phyloP scores from a whole-genome alignment of 2,329 filamentous ascomycete species.

The Fusarium sororula region DNA sequence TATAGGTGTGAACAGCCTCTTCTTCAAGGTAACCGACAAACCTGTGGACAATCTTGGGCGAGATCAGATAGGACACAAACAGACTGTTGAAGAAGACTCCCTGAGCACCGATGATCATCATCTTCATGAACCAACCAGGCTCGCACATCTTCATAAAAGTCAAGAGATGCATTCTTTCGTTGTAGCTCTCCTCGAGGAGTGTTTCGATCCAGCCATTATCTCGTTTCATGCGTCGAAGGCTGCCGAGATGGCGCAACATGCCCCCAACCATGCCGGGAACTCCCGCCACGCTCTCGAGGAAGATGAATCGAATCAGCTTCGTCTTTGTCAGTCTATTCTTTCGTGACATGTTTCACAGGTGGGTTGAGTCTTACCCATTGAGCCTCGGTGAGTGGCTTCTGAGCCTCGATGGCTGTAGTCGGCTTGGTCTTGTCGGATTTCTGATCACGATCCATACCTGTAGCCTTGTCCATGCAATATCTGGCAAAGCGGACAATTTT shows the following conservation, averaged over 20 bases:
- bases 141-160: slow-evolving; percentile 90
- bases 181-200: slow-evolving; percentile 87
- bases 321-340: slow-evolving; percentile 17
- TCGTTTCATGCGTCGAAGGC: slow-evolving; percentile 83
- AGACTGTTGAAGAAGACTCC: slow-evolving; percentile 97
- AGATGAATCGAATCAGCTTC: slow-evolving; percentile 82
- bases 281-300: slow-evolving; percentile 92
- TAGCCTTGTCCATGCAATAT: slow-evolving; percentile 82
- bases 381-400: slow-evolving; percentile 76
- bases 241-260: slow-evolving; percentile 89
- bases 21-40: slow-evolving; percentile 98
- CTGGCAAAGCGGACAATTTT: slow-evolving; percentile 78
- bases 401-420: slow-evolving; percentile 61
- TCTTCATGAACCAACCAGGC: slow-evolving; percentile 83
- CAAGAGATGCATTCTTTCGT: slow-evolving; percentile 92
- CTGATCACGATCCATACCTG: slow-evolving; percentile 77
- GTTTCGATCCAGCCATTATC: slow-evolving; percentile 99
- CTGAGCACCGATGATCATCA: slow-evolving; percentile 91
- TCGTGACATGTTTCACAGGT: background rate
- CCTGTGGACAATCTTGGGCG: slow-evolving; percentile 87
- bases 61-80: slow-evolving; percentile 88
- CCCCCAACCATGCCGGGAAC: slow-evolving; percentile 97
- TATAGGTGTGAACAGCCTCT: slow-evolving; percentile 96
- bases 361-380: slow-evolving; percentile 71
- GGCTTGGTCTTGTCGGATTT: slow-evolving; percentile 67